phyloP scores from a whole-genome alignment of 305 asterid species.

The Solanum aculeatissimum region DNA sequence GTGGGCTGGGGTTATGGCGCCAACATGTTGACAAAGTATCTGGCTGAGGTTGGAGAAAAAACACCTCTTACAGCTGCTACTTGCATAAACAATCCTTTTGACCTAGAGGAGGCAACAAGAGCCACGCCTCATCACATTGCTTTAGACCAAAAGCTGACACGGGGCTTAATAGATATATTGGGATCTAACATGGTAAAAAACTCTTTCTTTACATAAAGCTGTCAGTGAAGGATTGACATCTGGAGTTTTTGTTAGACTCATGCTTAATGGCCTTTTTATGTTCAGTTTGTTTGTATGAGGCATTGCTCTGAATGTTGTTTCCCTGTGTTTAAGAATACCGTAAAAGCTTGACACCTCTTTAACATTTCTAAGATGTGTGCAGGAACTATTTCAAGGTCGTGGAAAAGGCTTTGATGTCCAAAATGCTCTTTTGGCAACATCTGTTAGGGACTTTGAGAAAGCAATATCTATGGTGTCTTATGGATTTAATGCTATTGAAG shows the following conservation, averaged over 20 bases:
- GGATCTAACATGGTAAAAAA: constrained; percentile 56
- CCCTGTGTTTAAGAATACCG: neutral
- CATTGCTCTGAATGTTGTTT: neutral
- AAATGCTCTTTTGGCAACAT: constrained; percentile 62
- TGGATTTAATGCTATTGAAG: constrained; percentile 59
- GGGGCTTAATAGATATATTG: constrained; percentile 73
- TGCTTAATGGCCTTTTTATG: neutral
- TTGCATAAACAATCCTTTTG: constrained; percentile 92
- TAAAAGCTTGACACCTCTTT: neutral
- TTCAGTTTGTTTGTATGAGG: neutral
- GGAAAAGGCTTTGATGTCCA: constrained; percentile 80
- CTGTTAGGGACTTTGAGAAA: constrained; percentile 70
- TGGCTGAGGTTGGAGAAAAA: constrained; percentile 82
- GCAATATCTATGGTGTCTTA: constrained; percentile 83
- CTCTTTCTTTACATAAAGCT: neutral
- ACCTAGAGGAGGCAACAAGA: constrained; percentile 75
- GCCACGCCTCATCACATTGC: constrained; percentile 34
- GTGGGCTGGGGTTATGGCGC: constrained; percentile 98
- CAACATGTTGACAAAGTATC: constrained; percentile 92
- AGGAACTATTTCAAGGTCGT: constrained; percentile 95
- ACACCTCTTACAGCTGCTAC: constrained; percentile 93
- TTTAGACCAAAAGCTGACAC: constrained; percentile 45
- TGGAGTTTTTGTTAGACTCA: neutral
- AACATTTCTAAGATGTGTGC: constrained; percentile 5
- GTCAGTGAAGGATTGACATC: neutral